Conservation (phyloP, 2,329 filamentous ascomycete species). For the Aspergillus japonicus region DNA sequence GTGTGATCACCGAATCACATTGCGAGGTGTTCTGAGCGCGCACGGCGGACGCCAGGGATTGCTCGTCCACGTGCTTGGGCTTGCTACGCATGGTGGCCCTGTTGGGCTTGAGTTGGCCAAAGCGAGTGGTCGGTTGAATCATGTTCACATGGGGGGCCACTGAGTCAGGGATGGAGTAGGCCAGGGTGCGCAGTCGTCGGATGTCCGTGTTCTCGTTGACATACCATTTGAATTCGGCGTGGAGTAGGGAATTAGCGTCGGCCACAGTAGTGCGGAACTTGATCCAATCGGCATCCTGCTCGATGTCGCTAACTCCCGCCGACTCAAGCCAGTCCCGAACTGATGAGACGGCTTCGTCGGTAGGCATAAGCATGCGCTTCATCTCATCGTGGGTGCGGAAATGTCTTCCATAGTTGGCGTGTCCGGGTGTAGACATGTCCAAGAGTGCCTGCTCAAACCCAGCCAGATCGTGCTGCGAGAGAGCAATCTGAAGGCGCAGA, state of each 20-base stretch:
- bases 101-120: slow-evolving; percentile 37
- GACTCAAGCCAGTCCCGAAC: slow-evolving; percentile 50
- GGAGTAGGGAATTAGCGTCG: slow-evolving; percentile 38
- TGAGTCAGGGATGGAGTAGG: slow-evolving; percentile 41
- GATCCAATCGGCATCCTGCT: slow-evolving; percentile 41
- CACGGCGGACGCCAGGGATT: slow-evolving; percentile 20
- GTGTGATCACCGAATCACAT: slow-evolving; percentile 48
- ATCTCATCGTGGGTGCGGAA: slow-evolving; percentile 50
- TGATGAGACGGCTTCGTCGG: slow-evolving; percentile 37
- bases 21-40: slow-evolving; percentile 26
- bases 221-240: slow-evolving; percentile 44
- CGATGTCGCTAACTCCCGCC: slow-evolving; percentile 38
- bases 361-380: slow-evolving; percentile 50
- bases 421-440: slow-evolving; percentile 51
- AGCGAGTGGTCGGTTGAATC: slow-evolving; percentile 45
- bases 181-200: slow-evolving; percentile 39
- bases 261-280: slow-evolving; percentile 38
- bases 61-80: slow-evolving; percentile 19
- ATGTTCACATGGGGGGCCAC: slow-evolving; percentile 40
- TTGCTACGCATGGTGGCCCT: slow-evolving; percentile 25
- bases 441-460: slow-evolving; percentile 48
- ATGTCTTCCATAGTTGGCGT: slow-evolving; percentile 51
- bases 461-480: slow-evolving; percentile 35
- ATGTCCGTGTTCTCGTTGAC: slow-evolving; percentile 25
- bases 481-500: slow-evolving; percentile 36